Evolutionary conservation across 163 green algal genomes (phyloP), one percentile per base, ranked within the genome.

Genomic region (Scenedesmus sp.): DNA sequence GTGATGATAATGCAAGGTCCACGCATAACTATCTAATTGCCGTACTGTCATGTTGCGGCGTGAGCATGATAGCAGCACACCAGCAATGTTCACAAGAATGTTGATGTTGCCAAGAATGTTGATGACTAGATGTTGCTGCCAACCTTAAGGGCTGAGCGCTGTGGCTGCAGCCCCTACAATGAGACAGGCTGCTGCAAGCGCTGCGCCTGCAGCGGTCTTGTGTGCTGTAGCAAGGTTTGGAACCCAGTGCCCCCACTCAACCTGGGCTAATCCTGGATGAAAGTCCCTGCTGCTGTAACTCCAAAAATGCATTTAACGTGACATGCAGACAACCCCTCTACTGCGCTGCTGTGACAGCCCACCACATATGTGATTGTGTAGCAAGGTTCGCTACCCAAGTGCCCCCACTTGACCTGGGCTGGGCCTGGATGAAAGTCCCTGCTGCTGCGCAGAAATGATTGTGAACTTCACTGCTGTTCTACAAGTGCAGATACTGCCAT

Each of bases 151-250:
- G 5, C 23, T 23, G 46, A 79, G 70, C 70, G 70, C 70, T 79
- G 70, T 1, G 10, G 70, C 20, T 52, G 20, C 20, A 79, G 70
- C 70, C 70, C 70, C 23, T 79, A 79, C 70, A 79, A 79, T 79
- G 70, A 52, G 70, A 79, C 70, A 79, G 70, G 20, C 70, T 20
- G 70, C 70, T 79, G 70, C 70, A 79, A 79, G 66, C 66, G 16
- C 66, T 76, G 66, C 66, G 66, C 7, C 70, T 79, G 70, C 70
- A 79, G 70, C 70, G 70, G 23, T 79, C 5, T 15, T 79, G 70
- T 52, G 46, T 79, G 70, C 70, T 79, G 70, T 79, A 52, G 70
- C 70, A 79, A 5, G 70, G 70, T 79, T 79, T 79, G 70, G 70
- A 79, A 79, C 5, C 23, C 70, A 79, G 70, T 46, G 70, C 70